Conservation (phyloP, 2,329 filamentous ascomycete genomes). For the Ophiostoma tasmaniense region DNA sequence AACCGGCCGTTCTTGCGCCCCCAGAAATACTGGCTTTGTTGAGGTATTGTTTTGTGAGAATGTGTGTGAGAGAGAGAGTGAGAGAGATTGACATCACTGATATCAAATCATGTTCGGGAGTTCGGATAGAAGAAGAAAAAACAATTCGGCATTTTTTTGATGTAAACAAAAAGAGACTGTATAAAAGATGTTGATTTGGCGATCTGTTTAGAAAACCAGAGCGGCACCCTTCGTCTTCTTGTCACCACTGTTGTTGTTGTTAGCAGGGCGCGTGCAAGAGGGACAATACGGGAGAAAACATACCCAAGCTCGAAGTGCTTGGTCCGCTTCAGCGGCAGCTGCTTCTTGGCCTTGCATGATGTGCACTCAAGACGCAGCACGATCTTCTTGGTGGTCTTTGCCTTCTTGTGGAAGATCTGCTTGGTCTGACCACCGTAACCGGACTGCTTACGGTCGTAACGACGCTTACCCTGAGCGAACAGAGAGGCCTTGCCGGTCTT, state of each 20-base stretch:
- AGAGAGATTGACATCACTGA: slow-evolving; percentile 2
- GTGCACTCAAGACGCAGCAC: slow-evolving; percentile 98
- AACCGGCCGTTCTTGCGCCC: slow-evolving; percentile 9
- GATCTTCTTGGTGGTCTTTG: slow-evolving; percentile 99
- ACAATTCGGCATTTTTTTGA: slow-evolving; percentile 11
- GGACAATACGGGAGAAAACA: slow-evolving; percentile 32
- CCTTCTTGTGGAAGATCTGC: slow-evolving; percentile 99
- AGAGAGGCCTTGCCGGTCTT: slow-evolving; percentile 37
- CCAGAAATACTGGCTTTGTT: slow-evolving; percentile 7
- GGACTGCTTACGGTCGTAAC: slow-evolving; percentile 84
- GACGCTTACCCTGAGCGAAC: slow-evolving; percentile 84
- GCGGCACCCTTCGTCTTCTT: slow-evolving; percentile 99
- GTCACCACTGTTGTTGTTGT: slow-evolving; percentile 65
- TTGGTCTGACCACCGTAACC: slow-evolving; percentile 99
- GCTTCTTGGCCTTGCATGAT: slow-evolving; percentile 94
- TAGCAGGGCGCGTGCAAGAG: slow-evolving; percentile 1
- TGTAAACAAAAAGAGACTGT: slow-evolving; percentile 9
- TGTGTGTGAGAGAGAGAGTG: neutral
- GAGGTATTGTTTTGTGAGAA: neutral
- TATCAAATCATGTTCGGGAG: neutral
- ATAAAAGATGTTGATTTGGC: slow-evolving; percentile 10
- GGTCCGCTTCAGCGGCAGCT: slow-evolving; percentile 98
- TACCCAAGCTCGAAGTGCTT: slow-evolving; percentile 99
- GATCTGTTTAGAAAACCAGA: slow-evolving; percentile 85
- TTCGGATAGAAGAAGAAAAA: slow-evolving; percentile 8